Evolutionary conservation across 352 stramenopile species (phyloP).

Genomic region (Vaucheria bursata): DNA sequence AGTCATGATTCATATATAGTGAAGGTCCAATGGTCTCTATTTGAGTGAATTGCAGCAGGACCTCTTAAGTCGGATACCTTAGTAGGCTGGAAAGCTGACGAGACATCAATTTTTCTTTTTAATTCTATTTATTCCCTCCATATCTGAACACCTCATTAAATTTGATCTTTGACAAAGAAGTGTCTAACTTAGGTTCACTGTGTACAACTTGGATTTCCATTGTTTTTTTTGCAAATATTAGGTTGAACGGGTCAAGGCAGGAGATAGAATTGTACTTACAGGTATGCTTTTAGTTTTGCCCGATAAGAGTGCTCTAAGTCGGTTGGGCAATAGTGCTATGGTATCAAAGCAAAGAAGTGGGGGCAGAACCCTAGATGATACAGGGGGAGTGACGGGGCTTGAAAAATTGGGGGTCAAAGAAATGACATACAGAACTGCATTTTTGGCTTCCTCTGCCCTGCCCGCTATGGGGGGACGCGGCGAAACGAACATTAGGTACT

Average conservation of each 20-base stretch:
- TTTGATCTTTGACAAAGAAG: too few species aligned
- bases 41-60: too few species aligned
- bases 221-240: too few species aligned
- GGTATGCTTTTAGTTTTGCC: constrained; percentile 89
- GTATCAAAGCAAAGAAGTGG: constrained; percentile 7
- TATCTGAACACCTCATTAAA: too few species aligned
- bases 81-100: too few species aligned
- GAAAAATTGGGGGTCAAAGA: constrained; percentile 88
- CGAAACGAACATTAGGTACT: constrained; percentile 6
- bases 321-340: constrained; percentile 55
- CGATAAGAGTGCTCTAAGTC: constrained; percentile 78
- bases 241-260: constrained; percentile 50
- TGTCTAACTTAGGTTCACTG: too few species aligned
- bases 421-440: constrained; percentile 89
- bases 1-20: too few species aligned
- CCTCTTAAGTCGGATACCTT: too few species aligned
- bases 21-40: too few species aligned
- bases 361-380: constrained; percentile 6
- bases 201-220: too few species aligned
- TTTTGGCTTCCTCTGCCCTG: constrained; percentile 86
- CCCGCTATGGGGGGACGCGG: constrained; percentile 47
- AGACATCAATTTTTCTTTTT: too few species aligned
- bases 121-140: too few species aligned
- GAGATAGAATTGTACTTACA: constrained; percentile 73
- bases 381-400: constrained; percentile 82